Conservation (phyloP, 805 yeast genomes). For the Ogataea wickerhamii region DNA sequence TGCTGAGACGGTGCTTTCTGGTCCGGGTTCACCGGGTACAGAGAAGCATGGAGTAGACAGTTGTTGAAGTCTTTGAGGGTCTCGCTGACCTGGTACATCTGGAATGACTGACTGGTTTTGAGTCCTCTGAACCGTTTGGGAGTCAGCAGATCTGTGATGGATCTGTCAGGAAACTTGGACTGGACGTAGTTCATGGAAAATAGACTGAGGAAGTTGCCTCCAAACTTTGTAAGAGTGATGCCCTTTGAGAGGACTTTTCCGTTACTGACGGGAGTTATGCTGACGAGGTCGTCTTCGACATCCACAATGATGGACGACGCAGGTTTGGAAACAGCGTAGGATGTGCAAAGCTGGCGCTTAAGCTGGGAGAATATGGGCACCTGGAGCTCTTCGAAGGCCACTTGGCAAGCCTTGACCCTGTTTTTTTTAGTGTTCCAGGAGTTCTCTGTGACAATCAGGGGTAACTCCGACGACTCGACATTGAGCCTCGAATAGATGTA, state of each 20-base stretch:
- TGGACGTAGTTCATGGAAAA: conserved; percentile 52
- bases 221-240: conserved; percentile 63
- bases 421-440: conserved; percentile 65
- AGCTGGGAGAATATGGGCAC: conserved; percentile 77
- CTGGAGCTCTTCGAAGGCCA: conserved; percentile 69
- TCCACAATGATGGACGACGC: conserved; percentile 78
- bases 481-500: conserved; percentile 55
- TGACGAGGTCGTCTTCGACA: conserved; percentile 64
- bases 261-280: conserved; percentile 74
- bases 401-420: conserved; percentile 55
- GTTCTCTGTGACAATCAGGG: conserved; percentile 55
- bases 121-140: conserved; percentile 30
- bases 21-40: conserved; percentile 28
- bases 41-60: conserved; percentile 24
- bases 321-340: conserved; percentile 69
- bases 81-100: conserved; percentile 36
- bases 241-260: conserved; percentile 70
- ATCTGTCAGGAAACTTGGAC: conserved; percentile 31
- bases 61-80: conserved; percentile 49
- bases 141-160: conserved; percentile 27
- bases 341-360: conserved; percentile 72
- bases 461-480: conserved; percentile 54
- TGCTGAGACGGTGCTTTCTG: conserved; percentile 29
- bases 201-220: conserved; percentile 78
- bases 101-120: conserved; percentile 36